Percentiles rank a stretch among this genome's conserved stretches.
These are phyloP conservation scores for Stagonosporopsis chrysanthemi DNA, from an alignment of 2,329 filamentous ascomycete genomes.

Conservation along the genomic window DNA sequence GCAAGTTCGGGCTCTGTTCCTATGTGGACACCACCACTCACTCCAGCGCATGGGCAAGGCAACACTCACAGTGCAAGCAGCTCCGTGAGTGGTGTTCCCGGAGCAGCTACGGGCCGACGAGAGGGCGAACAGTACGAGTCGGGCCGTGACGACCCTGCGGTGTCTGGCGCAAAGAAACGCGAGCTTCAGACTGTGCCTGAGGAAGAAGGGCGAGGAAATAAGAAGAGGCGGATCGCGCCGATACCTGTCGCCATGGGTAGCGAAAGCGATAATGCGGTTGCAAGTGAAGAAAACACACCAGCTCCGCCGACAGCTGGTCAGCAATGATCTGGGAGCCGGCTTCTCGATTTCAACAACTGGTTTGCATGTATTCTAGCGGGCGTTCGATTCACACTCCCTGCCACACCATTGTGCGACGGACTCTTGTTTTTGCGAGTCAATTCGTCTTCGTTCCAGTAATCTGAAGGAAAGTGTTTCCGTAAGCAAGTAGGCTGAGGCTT, in stretches of 20 bases:
- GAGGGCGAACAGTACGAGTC: conserved; percentile 48
- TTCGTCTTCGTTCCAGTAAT: neutral
- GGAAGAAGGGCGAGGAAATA: conserved; percentile 48
- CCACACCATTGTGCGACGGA: neutral
- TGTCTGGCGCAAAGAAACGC: conserved; percentile 43
- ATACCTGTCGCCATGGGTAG: conserved; percentile 49
- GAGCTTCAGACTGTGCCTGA: conserved; percentile 49
- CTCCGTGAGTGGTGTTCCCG: conserved; percentile 59
- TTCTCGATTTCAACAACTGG: neutral
- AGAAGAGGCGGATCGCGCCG: conserved; percentile 56
- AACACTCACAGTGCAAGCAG: conserved; percentile 62
- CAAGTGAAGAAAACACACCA: conserved; percentile 42
- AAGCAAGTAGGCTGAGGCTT: neutral
- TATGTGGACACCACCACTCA: conserved; percentile 89
- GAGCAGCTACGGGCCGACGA: conserved; percentile 28
- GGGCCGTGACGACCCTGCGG: conserved; percentile 42
- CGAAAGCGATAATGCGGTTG: conserved; percentile 38
- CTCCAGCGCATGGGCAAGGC: conserved; percentile 64
- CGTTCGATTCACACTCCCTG: conserved; percentile 1
- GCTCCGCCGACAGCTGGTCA: conserved; percentile 2
- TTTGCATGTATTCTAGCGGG: conserved; percentile 12
- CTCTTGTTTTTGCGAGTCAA: conserved; percentile 1
- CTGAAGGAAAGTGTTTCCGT: neutral
- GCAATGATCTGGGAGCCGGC: neutral
- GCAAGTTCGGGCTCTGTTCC: conserved; percentile 71